Evolutionary conservation across 306 rosid species (phyloP), one percentile per base, ranked within the genome.

Genomic region (Dalbergia cochinchinensis): DNA sequence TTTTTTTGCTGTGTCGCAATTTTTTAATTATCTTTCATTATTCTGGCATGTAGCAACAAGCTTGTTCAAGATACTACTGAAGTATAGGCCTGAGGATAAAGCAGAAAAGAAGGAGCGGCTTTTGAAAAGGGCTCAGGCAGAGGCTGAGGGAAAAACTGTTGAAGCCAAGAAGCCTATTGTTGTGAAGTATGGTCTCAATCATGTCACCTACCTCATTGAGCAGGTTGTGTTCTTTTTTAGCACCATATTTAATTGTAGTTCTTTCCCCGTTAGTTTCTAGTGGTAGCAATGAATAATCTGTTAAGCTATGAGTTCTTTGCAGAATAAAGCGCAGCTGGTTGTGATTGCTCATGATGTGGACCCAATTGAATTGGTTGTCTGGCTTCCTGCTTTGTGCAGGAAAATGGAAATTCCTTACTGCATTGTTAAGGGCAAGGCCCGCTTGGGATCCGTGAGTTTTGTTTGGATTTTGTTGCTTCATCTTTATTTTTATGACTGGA

Each of bases 331-430:
- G 2, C 97, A 93, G 35, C 80, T 93, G 8, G 97, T 93, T 19
- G 92, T 93, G 34, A 92, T 90, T 70, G 97, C 94, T 4, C 96
- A 91, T 47, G 95, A 92, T 31, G 97, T 92, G n/a, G 96, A 92
- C 81, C 96, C 96, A 12, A 90, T 92, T 3, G 97, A 92, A 76
- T 82, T 92, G 62, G 94, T 89, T 0, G 96, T 92, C 3, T 92
- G 97, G 97, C 94, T 92, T 35, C 96, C 94, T 6, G 92, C 94
- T 3, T 64, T 89, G 80, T 92, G 97, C 84, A 90, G 94, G 76
- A 90, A 89, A 86, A 92, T 92, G 97, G 94, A 90, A 83, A 92
- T 90, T 48, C 96, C 97, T 0, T 90, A 89, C 76, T 92, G 94
- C 86, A 90, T 92, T 82, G 94, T 90, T 64, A 92, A 92, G 88